phyloP scores from a whole-genome alignment of 306 rosid species.

The Vigna unguiculata region DNA sequence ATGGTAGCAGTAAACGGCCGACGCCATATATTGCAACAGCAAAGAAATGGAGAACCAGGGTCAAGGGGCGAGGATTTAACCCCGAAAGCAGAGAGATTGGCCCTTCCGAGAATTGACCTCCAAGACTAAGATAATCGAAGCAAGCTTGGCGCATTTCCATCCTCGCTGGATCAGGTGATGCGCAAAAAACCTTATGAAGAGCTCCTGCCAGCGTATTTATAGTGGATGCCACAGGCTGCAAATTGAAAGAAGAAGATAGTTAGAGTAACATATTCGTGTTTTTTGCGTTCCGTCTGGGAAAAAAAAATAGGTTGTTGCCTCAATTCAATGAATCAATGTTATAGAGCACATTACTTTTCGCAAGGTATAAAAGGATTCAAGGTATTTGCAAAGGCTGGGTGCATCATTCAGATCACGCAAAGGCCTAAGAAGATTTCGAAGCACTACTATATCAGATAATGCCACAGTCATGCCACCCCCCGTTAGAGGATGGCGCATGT shows the following conservation, averaged over 20 bases:
- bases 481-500: constrained; percentile 97
- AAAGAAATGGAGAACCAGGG: constrained; percentile 93
- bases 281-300: neutral
- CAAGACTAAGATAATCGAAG: constrained; percentile 92
- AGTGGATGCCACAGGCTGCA: constrained; percentile 98
- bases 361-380: constrained; percentile 85
- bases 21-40: constrained; percentile 92
- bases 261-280: neutral
- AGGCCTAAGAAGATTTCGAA: constrained; percentile 87
- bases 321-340: neutral
- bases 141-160: constrained; percentile 97
- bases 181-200: constrained; percentile 89
- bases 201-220: constrained; percentile 97
- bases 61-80: constrained; percentile 87
- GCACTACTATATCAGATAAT: constrained; percentile 85
- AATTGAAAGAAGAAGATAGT: constrained; percentile 10
- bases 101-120: constrained; percentile 83
- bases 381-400: constrained; percentile 80
- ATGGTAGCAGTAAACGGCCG: constrained; percentile 83
- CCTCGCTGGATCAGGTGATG: constrained; percentile 93
- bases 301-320: neutral
- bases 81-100: constrained; percentile 92
- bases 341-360: constrained; percentile 66
- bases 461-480: constrained; percentile 99
- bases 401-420: constrained; percentile 77